These are phyloP conservation scores for Lojkania enalia DNA, from an alignment of 2,329 filamentous ascomycete genomes.

Conservation along the genomic window DNA sequence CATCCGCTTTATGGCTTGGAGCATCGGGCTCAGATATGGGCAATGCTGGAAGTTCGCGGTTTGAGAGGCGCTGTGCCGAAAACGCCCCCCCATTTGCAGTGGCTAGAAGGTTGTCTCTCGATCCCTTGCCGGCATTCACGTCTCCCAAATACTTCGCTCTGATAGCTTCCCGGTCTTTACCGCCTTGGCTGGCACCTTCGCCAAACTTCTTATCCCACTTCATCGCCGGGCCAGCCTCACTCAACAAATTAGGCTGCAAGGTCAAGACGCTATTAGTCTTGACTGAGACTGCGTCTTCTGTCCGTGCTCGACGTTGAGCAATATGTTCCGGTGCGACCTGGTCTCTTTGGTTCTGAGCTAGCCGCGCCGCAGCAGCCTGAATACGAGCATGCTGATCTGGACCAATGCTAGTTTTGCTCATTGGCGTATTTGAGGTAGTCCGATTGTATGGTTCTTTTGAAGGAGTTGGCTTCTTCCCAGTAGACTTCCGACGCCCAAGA, in stretches of 20 bases:
- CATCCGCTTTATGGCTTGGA: slow-evolving; percentile 22
- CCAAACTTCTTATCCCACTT: slow-evolving; percentile 98
- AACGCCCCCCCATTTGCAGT: slow-evolving; percentile 38
- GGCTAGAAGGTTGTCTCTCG: slow-evolving; percentile 48
- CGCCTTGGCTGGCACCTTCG: slow-evolving; percentile 85
- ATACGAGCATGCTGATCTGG: slow-evolving; percentile 92
- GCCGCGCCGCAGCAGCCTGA: slow-evolving; percentile 82
- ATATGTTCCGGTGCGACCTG: slow-evolving; percentile 55
- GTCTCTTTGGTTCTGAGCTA: slow-evolving; percentile 71
- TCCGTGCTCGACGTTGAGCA: slow-evolving; percentile 59
- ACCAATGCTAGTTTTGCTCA: slow-evolving; percentile 81
- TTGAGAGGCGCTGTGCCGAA: slow-evolving; percentile 31
- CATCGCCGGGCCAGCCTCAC: slow-evolving; percentile 88
- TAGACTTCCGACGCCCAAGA: slow-evolving; percentile 59
- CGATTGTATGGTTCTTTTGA: slow-evolving; percentile 58
- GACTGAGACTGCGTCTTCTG: slow-evolving; percentile 57
- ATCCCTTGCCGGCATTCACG: slow-evolving; percentile 70
- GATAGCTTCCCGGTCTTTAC: slow-evolving; percentile 83
- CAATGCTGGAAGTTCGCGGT: slow-evolving; percentile 48
- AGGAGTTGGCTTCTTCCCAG: slow-evolving; percentile 49
- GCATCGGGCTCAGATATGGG: slow-evolving; percentile 36
- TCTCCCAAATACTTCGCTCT: slow-evolving; percentile 84
- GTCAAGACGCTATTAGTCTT: slow-evolving; percentile 93
- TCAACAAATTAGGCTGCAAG: slow-evolving; percentile 80
- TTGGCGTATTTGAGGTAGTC: slow-evolving; percentile 53